Evolutionary conservation across 2,329 filamentous ascomycete genomes (phyloP), one percentile per base, ranked within the genome.

Genomic region (Penicillium sp.): DNA sequence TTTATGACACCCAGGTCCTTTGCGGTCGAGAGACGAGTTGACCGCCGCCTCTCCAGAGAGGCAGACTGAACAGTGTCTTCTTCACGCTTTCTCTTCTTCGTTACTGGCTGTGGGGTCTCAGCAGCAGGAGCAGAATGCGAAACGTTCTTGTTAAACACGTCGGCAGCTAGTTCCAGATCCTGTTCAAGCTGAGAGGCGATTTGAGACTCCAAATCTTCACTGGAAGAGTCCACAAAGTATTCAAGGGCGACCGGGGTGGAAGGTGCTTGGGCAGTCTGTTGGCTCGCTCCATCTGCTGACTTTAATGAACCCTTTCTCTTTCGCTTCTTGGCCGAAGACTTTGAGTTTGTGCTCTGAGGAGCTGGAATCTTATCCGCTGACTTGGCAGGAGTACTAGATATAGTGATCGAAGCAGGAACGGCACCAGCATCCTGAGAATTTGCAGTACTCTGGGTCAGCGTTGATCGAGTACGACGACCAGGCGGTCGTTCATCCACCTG

Each of bases 181-280:
- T 80, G 76, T 56, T 76, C 78, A 6, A 81, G 68, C 62, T 81
- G 79, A 22, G 79, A 81, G 11, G 78, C 79, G 58, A 79, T 75
- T 59, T 80, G 76, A 13, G 74, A 72, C 51, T 81, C 79, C 61
- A 78, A 71, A 33, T 80, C 76, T 59, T 80, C 77, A 42, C 74
- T 74, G 51, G 74, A 76, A 22, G 71, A 74, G 57, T 77, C 73
- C 6, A 69, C 64, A 51, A 70, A 71, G 60, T 68, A 69, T 16
- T 73, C 68, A 6, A 55, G 37, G 25, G 42, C 42, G 37, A 38
- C 52, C 10, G 49, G 58, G 2, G 14, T 61, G 7, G 30, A 40
- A 22, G 37, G 37, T 30, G 16, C 26, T 43, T 49, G 52, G 25
- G 40, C 13, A 33, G 52, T 2, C 48, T 60, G 53, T 35, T 62